Conservation (phyloP, 1,284 basidiomycete species). For the Coniferiporia weirii region DNA sequence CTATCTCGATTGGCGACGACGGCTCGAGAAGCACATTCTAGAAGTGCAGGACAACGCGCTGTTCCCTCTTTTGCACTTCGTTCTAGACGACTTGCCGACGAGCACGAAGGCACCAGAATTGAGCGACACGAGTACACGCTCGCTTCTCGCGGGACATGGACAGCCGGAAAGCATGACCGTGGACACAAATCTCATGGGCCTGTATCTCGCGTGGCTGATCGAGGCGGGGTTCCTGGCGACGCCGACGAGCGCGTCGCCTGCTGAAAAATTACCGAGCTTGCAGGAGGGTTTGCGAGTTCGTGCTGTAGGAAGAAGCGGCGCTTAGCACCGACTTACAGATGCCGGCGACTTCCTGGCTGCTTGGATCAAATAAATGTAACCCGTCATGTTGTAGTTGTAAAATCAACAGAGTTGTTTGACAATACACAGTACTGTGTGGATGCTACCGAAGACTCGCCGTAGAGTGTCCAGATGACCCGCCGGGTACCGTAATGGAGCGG, state of each 20-base stretch:
- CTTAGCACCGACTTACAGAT: slow-evolving; percentile 1
- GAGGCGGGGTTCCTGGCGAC: slow-evolving; percentile 78
- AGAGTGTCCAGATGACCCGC: neutral
- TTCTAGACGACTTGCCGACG: slow-evolving; percentile 94
- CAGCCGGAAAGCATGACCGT: slow-evolving; percentile 60
- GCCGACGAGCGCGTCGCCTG: slow-evolving; percentile 39
- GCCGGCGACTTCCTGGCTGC: no score
- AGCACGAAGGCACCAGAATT: slow-evolving; percentile 93
- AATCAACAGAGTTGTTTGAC: no score
- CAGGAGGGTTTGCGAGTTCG: slow-evolving; percentile 28
- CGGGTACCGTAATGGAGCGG: neutral
- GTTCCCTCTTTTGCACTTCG: slow-evolving; percentile 96
- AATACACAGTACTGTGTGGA: no score
- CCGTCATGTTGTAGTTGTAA: neutral
- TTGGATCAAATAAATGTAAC: neutral
- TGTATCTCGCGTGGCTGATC: slow-evolving; percentile 94
- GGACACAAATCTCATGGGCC: slow-evolving; percentile 71
- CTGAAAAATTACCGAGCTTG: slow-evolving; percentile 43
- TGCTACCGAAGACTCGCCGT: neutral
- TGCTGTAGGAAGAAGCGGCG: slow-evolving; percentile 46
- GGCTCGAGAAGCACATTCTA: slow-evolving; percentile 92
- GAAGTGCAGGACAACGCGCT: slow-evolving; percentile 93
- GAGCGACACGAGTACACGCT: slow-evolving; percentile 80
- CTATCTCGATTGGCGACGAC: slow-evolving; percentile 89
- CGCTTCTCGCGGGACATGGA: slow-evolving; percentile 51